A percentile compares a stretch with the other conserved stretches of the same genome.
phyloP scores from a whole-genome alignment of 2,329 filamentous ascomycete genomes.

The Calonectria pseudoturangicola region DNA sequence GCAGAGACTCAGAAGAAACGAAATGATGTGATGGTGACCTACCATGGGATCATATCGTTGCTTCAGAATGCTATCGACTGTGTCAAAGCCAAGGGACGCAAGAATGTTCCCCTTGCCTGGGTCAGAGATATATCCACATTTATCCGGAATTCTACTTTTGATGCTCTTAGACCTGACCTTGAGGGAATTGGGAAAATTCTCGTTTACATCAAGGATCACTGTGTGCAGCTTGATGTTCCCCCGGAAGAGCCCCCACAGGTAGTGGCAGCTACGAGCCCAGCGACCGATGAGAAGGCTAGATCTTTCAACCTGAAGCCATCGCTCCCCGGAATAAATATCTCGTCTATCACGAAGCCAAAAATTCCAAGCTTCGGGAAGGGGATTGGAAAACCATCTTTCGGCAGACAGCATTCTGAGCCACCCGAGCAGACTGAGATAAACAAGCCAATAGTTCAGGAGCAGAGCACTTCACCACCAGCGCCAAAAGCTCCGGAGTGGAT shows the following conservation, averaged over 20 bases:
- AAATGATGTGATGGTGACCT: neutral
- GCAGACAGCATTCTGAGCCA: neutral
- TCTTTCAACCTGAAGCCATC: neutral
- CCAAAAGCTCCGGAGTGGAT: constrained; percentile 1
- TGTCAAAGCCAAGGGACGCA: neutral
- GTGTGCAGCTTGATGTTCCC: neutral
- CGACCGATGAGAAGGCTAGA: neutral
- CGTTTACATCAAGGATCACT: constrained; percentile 1
- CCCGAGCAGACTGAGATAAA: neutral
- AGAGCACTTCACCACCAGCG: neutral
- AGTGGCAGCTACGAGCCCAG: neutral
- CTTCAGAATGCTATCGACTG: constrained; percentile 5
- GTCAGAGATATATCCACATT: neutral
- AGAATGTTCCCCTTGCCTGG: neutral
- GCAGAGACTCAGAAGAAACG: neutral
- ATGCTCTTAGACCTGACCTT: neutral
- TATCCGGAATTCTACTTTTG: constrained; percentile 1
- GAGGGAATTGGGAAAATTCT: constrained; percentile 1
- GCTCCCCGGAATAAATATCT: neutral
- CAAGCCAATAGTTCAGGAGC: neutral
- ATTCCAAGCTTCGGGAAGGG: neutral
- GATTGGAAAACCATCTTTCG: neutral
- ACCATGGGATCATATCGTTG: neutral
- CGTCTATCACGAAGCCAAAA: neutral
- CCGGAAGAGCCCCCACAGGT: neutral